Evolutionary conservation across 1,139 yeast genomes (phyloP), one percentile per base, ranked within the genome.

Genomic region (Chernovozyma sophiae-reginae): DNA sequence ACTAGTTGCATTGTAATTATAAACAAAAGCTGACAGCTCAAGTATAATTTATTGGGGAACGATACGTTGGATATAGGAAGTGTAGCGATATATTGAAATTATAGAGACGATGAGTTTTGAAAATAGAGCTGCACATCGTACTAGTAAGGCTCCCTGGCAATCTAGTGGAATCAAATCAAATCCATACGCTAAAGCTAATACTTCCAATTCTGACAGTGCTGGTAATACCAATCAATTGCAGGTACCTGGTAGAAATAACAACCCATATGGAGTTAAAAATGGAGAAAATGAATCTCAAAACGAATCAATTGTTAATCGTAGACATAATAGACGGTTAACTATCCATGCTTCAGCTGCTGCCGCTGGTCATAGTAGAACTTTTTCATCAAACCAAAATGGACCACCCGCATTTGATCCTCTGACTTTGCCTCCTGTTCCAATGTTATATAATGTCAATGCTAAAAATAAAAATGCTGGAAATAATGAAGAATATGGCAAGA

Each of bases 71-170:
- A n/a, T n/a, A n/a, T n/a, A n/a, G n/a, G n/a, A n/a, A n/a, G n/a
- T n/a, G n/a, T n/a, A n/a, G n/a, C n/a, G n/a, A n/a, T n/a, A n/a
- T n/a, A n/a, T n/a, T n/a, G n/a, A n/a, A n/a, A n/a, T n/a, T n/a
- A n/a, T n/a, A n/a, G n/a, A n/a, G n/a, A n/a, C 22, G 26, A 62
- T 65, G 68, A 66, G 62, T 31, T 46, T 58, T 26, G 65, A 60
- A 19, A 43, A 43, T 35, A 58, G 55, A 44, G 55, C 55, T 15
- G 51, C 62, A 4, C 63, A 67, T 42, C 56, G 75, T 19, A 68
- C 69, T 48, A 68, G 74, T 48, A 57, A 63, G 41, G 74, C 76
- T 1, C 72, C 74, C 8, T 70, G 76, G 76, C 68, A 58, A 49
- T 47, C 46, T 29, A 39, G 48, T 18, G 46, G 40, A 37, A 36